Evolutionary conservation across 371 early-diverging fungal species (phyloP), one percentile per base, ranked within the genome.

Genomic region (Actinomucor elegans): DNA sequence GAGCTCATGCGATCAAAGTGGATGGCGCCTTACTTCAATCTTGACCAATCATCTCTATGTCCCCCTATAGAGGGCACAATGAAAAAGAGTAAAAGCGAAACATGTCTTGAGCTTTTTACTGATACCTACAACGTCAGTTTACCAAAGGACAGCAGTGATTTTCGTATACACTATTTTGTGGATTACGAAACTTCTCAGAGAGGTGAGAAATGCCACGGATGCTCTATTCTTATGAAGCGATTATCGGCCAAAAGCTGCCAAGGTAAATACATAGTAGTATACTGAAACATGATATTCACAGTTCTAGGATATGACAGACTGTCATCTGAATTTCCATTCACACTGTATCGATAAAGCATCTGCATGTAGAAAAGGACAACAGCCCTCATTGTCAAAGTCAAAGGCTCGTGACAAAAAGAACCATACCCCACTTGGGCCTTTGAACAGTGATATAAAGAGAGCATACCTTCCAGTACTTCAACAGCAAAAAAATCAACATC

Each of bases 1-100:
- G 73, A 80, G 27, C 66, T 92, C 38, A 74, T 87, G 57, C 52
- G 66, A 34, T 90, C 85, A 46, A 61, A 57, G 17, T 92, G 93
- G 93, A 49, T 60, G 61, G 36, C 42, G 1, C 33, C 61, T 0
- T 54, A 48, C 18, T 54, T 45, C 29, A 23, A 36, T 1, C 21
- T 38, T 27, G 49, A 43, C 4, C n/a, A 26, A 15, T 15, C 15
- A 1, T 21, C 29, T 5, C 17, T 48, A 27, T 12, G 32, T 6
- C 1, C 15, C 8, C 28, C 24, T 10, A 11, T 5, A 3, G 27
- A 37, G 11, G 35, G 3, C 27, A 44, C 40, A 7, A 23, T 42
- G 14, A 59, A 31, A 36, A 42, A 48, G 48, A 52, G 37, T 14
- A 52, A 47, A 32, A 57, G 51, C 20, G 49, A 52, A 35, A 26